Percentiles rank a stretch among this genome's conserved stretches.
These are phyloP conservation scores for Verticillium nubilum DNA, from an alignment of 2,329 filamentous ascomycete species.

Conservation along the genomic window DNA sequence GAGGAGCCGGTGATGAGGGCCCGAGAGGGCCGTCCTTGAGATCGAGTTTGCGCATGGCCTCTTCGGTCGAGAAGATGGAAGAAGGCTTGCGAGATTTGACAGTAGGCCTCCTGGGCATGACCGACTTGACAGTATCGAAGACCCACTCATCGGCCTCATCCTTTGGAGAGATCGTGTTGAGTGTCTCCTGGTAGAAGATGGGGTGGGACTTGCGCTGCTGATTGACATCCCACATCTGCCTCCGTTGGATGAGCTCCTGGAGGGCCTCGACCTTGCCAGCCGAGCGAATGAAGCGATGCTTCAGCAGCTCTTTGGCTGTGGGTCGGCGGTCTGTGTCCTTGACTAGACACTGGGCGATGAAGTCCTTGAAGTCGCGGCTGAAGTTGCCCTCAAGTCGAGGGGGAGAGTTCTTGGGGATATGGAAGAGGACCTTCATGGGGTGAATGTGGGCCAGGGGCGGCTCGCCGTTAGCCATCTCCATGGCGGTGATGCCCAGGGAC, in stretches of 20 bases:
- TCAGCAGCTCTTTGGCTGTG: constrained; percentile 79
- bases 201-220: constrained; percentile 64
- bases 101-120: constrained; percentile 50
- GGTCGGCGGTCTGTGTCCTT: constrained; percentile 86
- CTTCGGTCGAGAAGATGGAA: constrained; percentile 52
- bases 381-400: constrained; percentile 82
- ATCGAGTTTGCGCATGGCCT: constrained; percentile 54
- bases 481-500: constrained; percentile 87
- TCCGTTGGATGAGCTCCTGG: constrained; percentile 79
- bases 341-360: constrained; percentile 81
- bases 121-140: constrained; percentile 86
- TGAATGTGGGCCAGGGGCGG: constrained; percentile 82
- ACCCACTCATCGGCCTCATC: constrained; percentile 84
- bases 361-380: constrained; percentile 90
- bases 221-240: constrained; percentile 75
- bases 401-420: constrained; percentile 83
- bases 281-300: constrained; percentile 80
- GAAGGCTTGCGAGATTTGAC: constrained; percentile 51
- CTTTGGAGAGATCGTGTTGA: constrained; percentile 63
- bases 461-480: constrained; percentile 83
- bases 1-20: constrained; percentile 44
- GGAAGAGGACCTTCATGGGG: constrained; percentile 89
- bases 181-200: constrained; percentile 89
- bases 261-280: constrained; percentile 85
- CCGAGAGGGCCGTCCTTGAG: constrained; percentile 56